Evolutionary conservation across 352 stramenopile species (phyloP), one percentile per base, ranked within the genome.

Genomic region (Phytophthora pseudosyringae): DNA sequence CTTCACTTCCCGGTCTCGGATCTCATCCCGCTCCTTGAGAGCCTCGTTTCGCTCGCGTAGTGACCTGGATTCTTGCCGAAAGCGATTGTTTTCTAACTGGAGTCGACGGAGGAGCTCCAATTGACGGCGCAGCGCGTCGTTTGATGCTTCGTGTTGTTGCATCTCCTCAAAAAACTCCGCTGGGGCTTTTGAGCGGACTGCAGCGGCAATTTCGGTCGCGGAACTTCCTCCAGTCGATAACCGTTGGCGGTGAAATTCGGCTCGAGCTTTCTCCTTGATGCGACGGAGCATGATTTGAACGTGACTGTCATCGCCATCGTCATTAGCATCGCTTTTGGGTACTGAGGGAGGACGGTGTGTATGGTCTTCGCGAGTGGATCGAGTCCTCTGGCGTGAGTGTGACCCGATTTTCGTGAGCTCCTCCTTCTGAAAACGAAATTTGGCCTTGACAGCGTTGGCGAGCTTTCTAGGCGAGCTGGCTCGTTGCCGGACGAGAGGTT

Each of bases 41-140:
- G 65, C 59, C 9, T 80, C 69, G 28, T 85, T 81, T 36, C 80
- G 70, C 25, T 86, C 81, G 13, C 78, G 64, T 16, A 86, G 59
- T 2, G 72, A 64, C 7, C 77, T 69, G 3, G 65, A 64, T 35
- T 92, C 83, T 33, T 80, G 73, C 10, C 81, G 80, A 35, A 92
- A 88, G 43, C 81, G 79, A 46, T 86, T 89, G 64, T 92, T 92
- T 40, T 92, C 83, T 6, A 89, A 55, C 51, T 92, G 81, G 3
- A 92, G 67, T 0, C 83, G 79, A 13, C 81, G 75, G n/a, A 92
- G 50, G 6, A 92, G 69, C 63, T 92, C 81, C 21, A 90, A 61
- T 33, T 92, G 83, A 38, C 86, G 86, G 8, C 81, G 75, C 7
- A 92, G 59, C 26, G 78, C 81, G 26, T 92, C 81, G 38, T 90